Evolutionary conservation across 2,329 filamentous ascomycete species (phyloP), one percentile per base, ranked within the genome.

Genomic region (Calonectria hongkongensis): DNA sequence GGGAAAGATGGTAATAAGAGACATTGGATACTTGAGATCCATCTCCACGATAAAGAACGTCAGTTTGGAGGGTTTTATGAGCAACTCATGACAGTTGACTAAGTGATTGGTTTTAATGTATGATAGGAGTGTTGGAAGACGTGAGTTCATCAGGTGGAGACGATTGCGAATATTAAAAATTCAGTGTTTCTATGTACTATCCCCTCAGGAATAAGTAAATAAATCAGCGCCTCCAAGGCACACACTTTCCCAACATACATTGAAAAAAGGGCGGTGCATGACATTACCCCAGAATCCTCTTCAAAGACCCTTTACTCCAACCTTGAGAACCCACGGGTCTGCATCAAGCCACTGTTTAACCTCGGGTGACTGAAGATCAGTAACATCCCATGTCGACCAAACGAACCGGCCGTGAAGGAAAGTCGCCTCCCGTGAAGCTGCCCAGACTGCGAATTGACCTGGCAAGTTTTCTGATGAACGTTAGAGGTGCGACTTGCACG

Each of bases 11-110:
- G 87, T 0, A 75, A 83, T 41, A 83, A 81, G 75, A 74, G 86
- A 43, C 87, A 88, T 80, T 89, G 87, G 87, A 89, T 89, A 69
- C 74, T 89, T 73, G 87, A 89, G 75, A 85, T 88, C 63, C 86
- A 89, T 78, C 82, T 89, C 39, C 83, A 82, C 39, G 84, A 88
- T 70, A 79, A 77, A 0, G 82, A 78, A n/a, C 78, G 79, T 25
- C 75, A 82, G 50, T 83, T 84, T 75, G 84, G 83, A 1, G 87
- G 83, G 0, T 89, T 89, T 75, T 84, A 82, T 56, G 87, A 89
- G 76, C 83, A 84, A 66, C 74, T 84, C 9, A 68, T 83, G 65
- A 83, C 82, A 43, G 75, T 27, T 33, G 65, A 51, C 30, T 66
- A 13, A 41, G 7, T 16, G 16, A 13, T 60, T 4, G 6, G 13